Conservation (phyloP, 106 monocot genomes). For the Chionographis japonica region DNA sequence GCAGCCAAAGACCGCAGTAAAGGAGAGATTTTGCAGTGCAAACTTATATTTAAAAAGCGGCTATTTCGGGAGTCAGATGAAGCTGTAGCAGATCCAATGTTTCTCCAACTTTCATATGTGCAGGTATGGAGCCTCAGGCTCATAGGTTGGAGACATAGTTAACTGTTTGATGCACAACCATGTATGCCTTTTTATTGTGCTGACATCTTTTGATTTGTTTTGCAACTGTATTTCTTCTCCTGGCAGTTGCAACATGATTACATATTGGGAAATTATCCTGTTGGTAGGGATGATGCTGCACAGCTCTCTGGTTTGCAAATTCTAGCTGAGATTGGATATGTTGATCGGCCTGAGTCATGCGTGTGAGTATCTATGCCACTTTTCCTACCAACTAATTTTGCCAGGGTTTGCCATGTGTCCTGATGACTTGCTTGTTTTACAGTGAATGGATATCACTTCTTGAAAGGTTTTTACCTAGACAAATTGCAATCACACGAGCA, state of each 20-base stretch:
- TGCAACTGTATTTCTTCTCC: conserved; percentile 5
- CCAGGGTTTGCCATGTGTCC: not conserved
- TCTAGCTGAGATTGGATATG: conserved; percentile 78
- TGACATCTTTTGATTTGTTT: not conserved
- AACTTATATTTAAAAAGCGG: conserved; percentile 88
- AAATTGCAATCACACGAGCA: conserved; percentile 87
- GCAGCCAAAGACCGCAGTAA: conserved; percentile 93
- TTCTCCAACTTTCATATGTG: conserved; percentile 94
- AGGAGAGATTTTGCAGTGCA: conserved; percentile 95
- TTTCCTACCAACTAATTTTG: not conserved
- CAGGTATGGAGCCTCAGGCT: conserved; percentile 46
- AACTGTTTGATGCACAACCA: not conserved
- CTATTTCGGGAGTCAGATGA: conserved; percentile 98
- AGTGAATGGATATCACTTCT: conserved; percentile 95
- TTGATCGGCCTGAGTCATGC: conserved; percentile 78
- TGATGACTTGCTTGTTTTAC: conserved; percentile 9
- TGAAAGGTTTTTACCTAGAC: conserved; percentile 94
- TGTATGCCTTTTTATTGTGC: not conserved
- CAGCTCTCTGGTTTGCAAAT: conserved; percentile 92
- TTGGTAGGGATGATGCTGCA: conserved; percentile 95
- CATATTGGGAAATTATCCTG: conserved; percentile 95
- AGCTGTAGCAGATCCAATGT: conserved; percentile 90
- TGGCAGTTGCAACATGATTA: conserved; percentile 97
- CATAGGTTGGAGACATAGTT: not conserved
- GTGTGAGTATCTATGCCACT: conserved; percentile 47